Base-by-base conservation (phyloP, 1,139 yeast species). In the Groenewaldozyma sp. region DNA sequence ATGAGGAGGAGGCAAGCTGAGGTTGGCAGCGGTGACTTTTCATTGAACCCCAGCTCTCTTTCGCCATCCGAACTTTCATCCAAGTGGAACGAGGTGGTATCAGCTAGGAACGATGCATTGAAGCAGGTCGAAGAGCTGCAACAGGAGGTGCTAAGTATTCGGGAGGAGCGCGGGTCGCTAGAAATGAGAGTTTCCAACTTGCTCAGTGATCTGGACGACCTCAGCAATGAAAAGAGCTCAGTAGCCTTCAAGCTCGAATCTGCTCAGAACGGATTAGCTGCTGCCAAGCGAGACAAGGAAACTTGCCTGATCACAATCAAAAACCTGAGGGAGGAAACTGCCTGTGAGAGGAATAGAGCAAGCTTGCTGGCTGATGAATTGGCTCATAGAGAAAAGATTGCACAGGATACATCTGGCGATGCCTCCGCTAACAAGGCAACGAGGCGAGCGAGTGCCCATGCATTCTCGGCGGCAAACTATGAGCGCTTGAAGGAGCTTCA, bases 351-450 rank as follows among this genome's bases (percentile, higher is more conserved):
- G 5, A 29, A 21, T 16, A 29, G 18, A 7, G 18, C 18, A 21
- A 14, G 17, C 5, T 18, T 29, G 14, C 37, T 35, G 28, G 38
- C 37, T 20, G 40, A 39, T 16, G 41, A 38, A 35, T 33, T 42
- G 5, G 29, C 38, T n/a, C n/a, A n/a, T 13, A 34, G 36, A n/a
- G 45, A 42, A n/a, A 42, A 36, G 31, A 17, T 34, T 14, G 45
- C 39, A 29, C n/a, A 7, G 16, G 7, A 21, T 18, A 13, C 18
- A 19, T 16, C 21, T 29, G 7, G 33, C 21, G 5, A 18, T n/a
- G 9, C 11, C 33, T 4, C 21, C 18, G 18, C 19, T 29, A 18
- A 29, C 9, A 11, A 11, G 14, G 11, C 17, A 17, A 9, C 21
- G 21, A 17, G 22, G 9, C 10, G 33, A 11, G n/a, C 18, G n/a